Conservation (phyloP, 768 basidiomycete genomes). For the Psilocybe azurescens region DNA sequence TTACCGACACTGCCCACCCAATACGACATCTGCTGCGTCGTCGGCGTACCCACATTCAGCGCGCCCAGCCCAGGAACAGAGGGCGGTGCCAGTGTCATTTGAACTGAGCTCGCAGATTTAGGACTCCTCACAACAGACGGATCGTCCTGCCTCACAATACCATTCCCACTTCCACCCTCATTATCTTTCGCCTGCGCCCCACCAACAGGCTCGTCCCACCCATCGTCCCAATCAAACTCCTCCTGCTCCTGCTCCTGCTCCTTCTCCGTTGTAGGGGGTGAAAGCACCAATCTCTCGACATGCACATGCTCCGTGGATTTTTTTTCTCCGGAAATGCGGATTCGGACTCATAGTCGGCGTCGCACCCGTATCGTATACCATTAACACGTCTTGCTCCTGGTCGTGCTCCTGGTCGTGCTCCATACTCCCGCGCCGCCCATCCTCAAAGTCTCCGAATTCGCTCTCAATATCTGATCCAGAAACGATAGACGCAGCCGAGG, state of each 20-base stretch:
- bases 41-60: constrained; percentile 16
- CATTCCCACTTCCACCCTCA: not conserved
- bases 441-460: constrained; percentile 26
- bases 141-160: not conserved
- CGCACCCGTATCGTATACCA: constrained; percentile 55
- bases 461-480: constrained; percentile 13
- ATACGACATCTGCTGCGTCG: constrained; percentile 36
- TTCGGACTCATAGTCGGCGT: constrained; percentile 56
- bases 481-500: not conserved
- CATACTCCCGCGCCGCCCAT: constrained; percentile 3
- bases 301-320: constrained; percentile 15
- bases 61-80: constrained; percentile 21
- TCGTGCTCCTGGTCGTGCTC: constrained; percentile 15
- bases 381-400: constrained; percentile 33
- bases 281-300: not conserved
- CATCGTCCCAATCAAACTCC: constrained; percentile 27
- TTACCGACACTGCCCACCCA: constrained; percentile 68
- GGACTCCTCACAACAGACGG: not conserved
- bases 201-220: constrained; percentile 20
- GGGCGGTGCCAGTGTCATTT: not conserved
- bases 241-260: constrained; percentile 3
- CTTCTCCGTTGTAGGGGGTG: not conserved
- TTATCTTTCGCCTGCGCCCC: constrained; percentile 15
- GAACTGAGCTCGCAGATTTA: not conserved
- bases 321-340: constrained; percentile 44